A percentile compares a stretch with the other conserved stretches of the same genome.
Conservation (phyloP, 345 rosid genomes). For the Melaleuca alternifolia region DNA sequence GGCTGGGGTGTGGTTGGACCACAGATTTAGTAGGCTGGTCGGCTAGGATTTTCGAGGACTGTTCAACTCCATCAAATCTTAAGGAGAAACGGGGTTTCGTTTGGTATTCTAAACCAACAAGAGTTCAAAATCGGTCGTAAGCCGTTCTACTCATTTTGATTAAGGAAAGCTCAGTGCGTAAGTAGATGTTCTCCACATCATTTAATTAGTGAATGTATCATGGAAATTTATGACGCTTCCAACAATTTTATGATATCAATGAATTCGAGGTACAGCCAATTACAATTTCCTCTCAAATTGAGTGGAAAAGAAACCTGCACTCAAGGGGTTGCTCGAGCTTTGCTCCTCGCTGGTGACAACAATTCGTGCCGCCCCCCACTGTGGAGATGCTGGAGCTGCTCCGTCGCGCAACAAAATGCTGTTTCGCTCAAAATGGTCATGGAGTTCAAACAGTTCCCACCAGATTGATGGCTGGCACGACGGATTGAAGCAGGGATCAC, state of each 20-base stretch:
- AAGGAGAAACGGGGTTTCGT: too few relatives aligned
- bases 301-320: not conserved
- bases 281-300: not conserved
- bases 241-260: not conserved
- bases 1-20: not conserved
- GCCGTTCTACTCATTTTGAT: too few relatives aligned
- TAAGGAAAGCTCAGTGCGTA: too few relatives aligned
- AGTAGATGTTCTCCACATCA: too few relatives aligned
- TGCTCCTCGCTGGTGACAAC: not conserved
- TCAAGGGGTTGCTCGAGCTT: not conserved
- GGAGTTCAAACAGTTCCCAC: not conserved
- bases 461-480: not conserved
- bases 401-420: not conserved
- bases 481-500: not conserved
- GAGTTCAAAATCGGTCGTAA: too few relatives aligned
- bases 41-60: not conserved
- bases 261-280: not conserved
- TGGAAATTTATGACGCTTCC: too few relatives aligned
- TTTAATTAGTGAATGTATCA: too few relatives aligned
- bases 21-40: not conserved
- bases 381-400: not conserved
- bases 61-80: too few relatives aligned
- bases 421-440: not conserved
- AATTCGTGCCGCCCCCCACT: not conserved
- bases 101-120: too few relatives aligned